These are phyloP conservation scores for Eucalyptus sp. DNA, from an alignment of 345 rosid genomes.

Conservation along the genomic window DNA sequence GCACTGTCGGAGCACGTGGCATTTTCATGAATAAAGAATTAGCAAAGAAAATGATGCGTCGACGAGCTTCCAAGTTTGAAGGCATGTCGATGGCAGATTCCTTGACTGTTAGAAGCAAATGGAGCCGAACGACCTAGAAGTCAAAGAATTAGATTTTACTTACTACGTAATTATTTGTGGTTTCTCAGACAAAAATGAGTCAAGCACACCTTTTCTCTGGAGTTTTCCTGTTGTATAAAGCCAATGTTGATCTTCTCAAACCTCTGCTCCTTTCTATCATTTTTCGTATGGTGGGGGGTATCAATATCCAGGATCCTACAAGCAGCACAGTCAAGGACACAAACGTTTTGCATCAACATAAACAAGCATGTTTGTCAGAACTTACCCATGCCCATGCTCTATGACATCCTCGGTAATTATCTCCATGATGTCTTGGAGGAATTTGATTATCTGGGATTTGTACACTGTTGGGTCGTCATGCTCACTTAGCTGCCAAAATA, in stretches of 20 bases:
- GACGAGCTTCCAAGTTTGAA: slow-evolving; percentile 92
- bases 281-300: too few relatives aligned
- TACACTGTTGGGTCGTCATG: slow-evolving; percentile 14
- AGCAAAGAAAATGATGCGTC: slow-evolving; percentile 96
- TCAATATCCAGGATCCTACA: slow-evolving; percentile 56
- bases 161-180: not conserved
- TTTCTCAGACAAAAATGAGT: not conserved
- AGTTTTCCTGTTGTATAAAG: slow-evolving; percentile 6
- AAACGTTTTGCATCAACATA: not conserved
- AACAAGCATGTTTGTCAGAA: not conserved
- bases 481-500: slow-evolving; percentile 38
- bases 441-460: slow-evolving; percentile 70
- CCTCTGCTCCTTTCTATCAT: slow-evolving; percentile 44
- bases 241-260: slow-evolving; percentile 51
- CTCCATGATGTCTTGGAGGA: slow-evolving; percentile 91
- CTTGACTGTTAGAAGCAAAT: slow-evolving; percentile 78
- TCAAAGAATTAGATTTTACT: not conserved
- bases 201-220: slow-evolving; percentile 69
- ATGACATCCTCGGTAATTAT: slow-evolving; percentile 70
- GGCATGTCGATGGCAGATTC: slow-evolving; percentile 98
- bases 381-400: slow-evolving; percentile 68
- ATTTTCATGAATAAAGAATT: slow-evolving; percentile 91
- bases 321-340: slow-evolving; percentile 5
- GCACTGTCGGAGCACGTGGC: slow-evolving; percentile 85
- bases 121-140: slow-evolving; percentile 58